phyloP scores from a whole-genome alignment of 2,329 filamentous ascomycete species.

The Cladosporium colombiae region DNA sequence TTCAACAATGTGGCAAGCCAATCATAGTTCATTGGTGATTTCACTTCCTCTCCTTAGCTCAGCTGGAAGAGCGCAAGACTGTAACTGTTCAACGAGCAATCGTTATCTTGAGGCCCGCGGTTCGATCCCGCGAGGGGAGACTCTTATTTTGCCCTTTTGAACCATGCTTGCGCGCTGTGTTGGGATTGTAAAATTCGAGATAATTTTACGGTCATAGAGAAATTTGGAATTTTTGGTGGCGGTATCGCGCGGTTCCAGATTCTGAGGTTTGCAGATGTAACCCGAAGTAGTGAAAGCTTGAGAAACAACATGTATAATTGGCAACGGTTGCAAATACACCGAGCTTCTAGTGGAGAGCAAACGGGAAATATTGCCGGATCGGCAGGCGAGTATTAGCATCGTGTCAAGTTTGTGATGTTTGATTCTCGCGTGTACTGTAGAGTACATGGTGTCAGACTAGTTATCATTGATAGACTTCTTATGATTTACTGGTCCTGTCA shows the following conservation, averaged over 20 bases:
- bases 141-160: neutral
- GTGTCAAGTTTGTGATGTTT: neutral
- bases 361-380: no score
- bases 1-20: neutral
- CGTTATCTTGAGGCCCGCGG: constrained; percentile 16
- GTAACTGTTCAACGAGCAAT: constrained; percentile 11
- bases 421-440: neutral
- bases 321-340: neutral
- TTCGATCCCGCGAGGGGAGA: constrained; percentile 20
- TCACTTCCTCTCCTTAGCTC: constrained; percentile 18
- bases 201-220: constrained; percentile 1
- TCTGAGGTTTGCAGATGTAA: neutral
- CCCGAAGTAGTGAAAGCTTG: neutral
- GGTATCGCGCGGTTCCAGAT: neutral
- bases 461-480: neutral
- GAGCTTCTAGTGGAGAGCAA: neutral
- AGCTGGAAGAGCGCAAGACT: constrained; percentile 21
- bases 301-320: neutral
- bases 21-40: neutral
- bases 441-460: neutral
- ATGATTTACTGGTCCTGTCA: neutral
- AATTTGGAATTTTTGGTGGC: neutral
- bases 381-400: neutral
- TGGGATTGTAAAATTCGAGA: no score
- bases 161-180: neutral